Evolutionary conservation across 495 filamentous ascomycete species (phyloP).

Genomic region (Xylaria acuta): DNA sequence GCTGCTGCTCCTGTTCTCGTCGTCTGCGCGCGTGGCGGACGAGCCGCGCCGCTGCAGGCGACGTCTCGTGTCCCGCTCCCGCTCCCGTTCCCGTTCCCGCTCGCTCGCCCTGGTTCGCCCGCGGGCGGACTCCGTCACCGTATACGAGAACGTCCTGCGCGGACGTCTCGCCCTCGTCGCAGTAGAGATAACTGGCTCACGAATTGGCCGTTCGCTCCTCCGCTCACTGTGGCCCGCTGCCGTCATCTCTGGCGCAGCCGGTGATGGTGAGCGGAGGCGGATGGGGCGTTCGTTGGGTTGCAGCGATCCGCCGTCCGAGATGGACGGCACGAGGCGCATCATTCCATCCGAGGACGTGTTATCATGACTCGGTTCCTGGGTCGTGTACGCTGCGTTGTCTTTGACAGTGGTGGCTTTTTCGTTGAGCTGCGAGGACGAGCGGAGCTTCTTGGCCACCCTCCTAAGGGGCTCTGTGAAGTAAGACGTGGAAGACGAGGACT

Average conservation of each 20-base stretch:
- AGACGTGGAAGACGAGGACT: slow-evolving; percentile 14
- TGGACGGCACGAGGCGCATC: slow-evolving; percentile 29
- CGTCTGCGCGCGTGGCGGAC: neutral
- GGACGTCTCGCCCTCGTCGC: slow-evolving; percentile 5
- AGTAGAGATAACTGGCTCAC: neutral
- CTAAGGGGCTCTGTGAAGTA: slow-evolving; percentile 39
- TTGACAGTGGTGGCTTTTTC: neutral
- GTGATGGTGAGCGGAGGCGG: slow-evolving; percentile 36
- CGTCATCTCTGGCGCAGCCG: slow-evolving; percentile 11
- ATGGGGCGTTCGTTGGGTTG: slow-evolving; percentile 31
- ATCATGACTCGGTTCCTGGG: neutral
- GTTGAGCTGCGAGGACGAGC: slow-evolving; percentile 28
- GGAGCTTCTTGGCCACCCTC: slow-evolving; percentile 41
- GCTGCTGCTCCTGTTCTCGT: neutral
- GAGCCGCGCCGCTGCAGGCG: neutral
- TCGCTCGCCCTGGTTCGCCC: neutral
- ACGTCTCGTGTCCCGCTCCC: neutral
- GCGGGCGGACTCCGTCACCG: slow-evolving; percentile 8
- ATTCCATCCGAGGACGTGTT: slow-evolving; percentile 26
- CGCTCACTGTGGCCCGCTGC: neutral
- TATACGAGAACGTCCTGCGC: slow-evolving; percentile 26
- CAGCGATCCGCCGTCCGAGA: slow-evolving; percentile 29
- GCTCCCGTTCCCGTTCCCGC: neutral
- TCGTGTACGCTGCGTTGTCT: neutral
- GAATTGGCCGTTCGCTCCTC: neutral